Evolutionary conservation across 179 eudicot species (phyloP), one percentile per base, ranked within the genome.

Genomic region (Dionaea muscipula): DNA sequence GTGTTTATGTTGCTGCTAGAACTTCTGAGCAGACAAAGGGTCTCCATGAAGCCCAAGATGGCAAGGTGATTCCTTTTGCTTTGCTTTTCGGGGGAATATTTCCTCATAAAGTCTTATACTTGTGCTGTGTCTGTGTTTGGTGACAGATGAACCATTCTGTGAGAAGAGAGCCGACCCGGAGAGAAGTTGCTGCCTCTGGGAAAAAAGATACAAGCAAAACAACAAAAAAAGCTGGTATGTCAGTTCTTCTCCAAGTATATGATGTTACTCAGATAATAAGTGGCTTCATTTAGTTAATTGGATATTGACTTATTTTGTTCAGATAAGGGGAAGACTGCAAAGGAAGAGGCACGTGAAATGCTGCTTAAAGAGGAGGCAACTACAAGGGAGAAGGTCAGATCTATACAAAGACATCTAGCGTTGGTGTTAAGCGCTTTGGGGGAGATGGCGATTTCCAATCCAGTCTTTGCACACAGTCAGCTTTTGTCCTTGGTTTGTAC

Each of bases 331-430:
- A 93, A 85, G 77, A 82, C 83, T 40, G 89, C 87, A 39, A 88
- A 93, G 73, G 99, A 93, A 75, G 99, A 88, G 68, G 99, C 99
- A 21, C 99, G 96, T 49, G 96, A 88, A 36, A 59, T 85, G 57
- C 84, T 81, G 71, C 82, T 93, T 48, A 72, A 54, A 61, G 99
- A 93, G 68, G 99, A 93, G 70, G 75, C 85, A 23, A 63, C 57
- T 36, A 61, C 72, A 37, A 81, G 99, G 66, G 74, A 68, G 64
- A 83, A 75, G 71, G 94, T 88, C 65, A 49, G 60, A 60, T 74
- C 49, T 57, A 79, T 85, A 59, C 89, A 83, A 64, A 82, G 68
- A 64, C 85, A 81, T 72, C 73, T 93, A 11, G 79, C 82, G 15
- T 55, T 76, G 72, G 64, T 81, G 76, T 73, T 93, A 58, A 76